Evolutionary conservation across 176 grass and related monocot species (phyloP).

Genomic region (Oryza punctata): DNA sequence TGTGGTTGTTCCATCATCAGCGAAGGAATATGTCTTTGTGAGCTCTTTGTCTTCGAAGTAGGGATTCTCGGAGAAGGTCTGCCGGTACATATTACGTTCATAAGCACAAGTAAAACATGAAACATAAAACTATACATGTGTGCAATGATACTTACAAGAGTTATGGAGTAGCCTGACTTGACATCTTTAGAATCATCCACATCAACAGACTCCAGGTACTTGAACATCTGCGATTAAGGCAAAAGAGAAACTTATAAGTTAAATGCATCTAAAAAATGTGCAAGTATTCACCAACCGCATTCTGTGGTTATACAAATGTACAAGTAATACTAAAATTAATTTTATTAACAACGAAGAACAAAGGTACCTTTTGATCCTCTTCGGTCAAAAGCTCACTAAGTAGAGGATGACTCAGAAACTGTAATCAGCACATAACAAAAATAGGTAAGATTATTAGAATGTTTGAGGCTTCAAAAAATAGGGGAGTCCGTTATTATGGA

Average conservation of each 20-base stretch:
- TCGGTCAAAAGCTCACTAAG: slow-evolving; percentile 80
- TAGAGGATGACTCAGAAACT: slow-evolving; percentile 96
- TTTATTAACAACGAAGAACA: not conserved
- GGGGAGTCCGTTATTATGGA: slow-evolving; percentile 1
- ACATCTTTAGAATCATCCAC: slow-evolving; percentile 93
- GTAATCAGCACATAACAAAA: slow-evolving; percentile 32
- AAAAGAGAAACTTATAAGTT: slow-evolving; percentile 24
- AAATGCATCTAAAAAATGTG: slow-evolving; percentile 3
- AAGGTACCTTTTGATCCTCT: slow-evolving; percentile 89
- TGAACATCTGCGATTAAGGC: slow-evolving; percentile 67
- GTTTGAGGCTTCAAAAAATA: slow-evolving; percentile 15
- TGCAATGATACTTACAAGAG: slow-evolving; percentile 66
- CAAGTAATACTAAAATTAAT: slow-evolving; percentile 19
- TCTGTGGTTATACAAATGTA: not conserved
- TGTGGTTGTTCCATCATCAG: slow-evolving; percentile 84
- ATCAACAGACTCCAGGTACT: slow-evolving; percentile 78
- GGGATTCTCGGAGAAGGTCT: slow-evolving; percentile 86
- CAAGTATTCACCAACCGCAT: not conserved
- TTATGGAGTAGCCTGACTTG: slow-evolving; percentile 82
- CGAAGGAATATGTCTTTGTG: slow-evolving; percentile 79
- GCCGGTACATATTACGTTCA: slow-evolving; percentile 34
- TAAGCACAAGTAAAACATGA: slow-evolving; percentile 26
- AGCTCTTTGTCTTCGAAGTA: slow-evolving; percentile 87
- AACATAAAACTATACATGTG: slow-evolving; percentile 10
- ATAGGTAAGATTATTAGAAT: slow-evolving; percentile 22